Base-by-base conservation (phyloP, 306 rosid genomes). In the Carpinus viminea region DNA sequence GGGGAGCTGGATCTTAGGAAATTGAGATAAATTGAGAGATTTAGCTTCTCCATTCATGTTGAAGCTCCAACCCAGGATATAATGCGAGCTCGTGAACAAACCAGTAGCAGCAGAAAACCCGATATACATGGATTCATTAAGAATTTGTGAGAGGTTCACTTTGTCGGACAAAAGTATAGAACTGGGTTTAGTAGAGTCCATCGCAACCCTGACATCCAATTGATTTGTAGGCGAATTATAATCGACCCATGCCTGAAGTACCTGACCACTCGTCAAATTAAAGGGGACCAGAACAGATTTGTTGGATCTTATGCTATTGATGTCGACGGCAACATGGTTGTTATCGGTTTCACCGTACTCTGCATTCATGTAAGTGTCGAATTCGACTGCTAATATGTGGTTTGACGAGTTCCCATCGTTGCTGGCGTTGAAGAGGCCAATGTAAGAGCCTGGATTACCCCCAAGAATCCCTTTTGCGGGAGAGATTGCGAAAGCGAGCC, bases 401-500 rank as follows among this genome's bases (percentile, higher is more conserved):
- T 84, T 80, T 8, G 81, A 76, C 69, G 8, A 16, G 46, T 65
- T 55, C 47, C 81, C 82, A 16, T 50, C 54, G 4, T 76, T 74
- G 11, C 41, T 75, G 47, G 61, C 3, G 70, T 83, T 83, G 78
- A 83, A 76, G 7, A 83, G 53, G 8, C 84, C 87, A 8, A 83
- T 81, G 56, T 71, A 79, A 73, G 77, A 71, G 12, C 84, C 77
- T 0, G 87, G 68, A 1, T 47, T 59, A 21, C 74, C 56, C 2
- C 77, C 79, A 0, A 16, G 74, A 50, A 70, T 38, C 18, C 45
- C 78, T 21, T 15, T 43, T 12, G 53, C 7, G 34, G 52, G 84
- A n/a, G 90, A 79, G 75, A 87, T 76, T 12, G 86, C 62, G 90
- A 87, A 87, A 41, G 90, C 86, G 5, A 87, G 76, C 9, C 87